Base-by-base conservation (phyloP, 306 rosid species). In the Quercus variabilis region DNA sequence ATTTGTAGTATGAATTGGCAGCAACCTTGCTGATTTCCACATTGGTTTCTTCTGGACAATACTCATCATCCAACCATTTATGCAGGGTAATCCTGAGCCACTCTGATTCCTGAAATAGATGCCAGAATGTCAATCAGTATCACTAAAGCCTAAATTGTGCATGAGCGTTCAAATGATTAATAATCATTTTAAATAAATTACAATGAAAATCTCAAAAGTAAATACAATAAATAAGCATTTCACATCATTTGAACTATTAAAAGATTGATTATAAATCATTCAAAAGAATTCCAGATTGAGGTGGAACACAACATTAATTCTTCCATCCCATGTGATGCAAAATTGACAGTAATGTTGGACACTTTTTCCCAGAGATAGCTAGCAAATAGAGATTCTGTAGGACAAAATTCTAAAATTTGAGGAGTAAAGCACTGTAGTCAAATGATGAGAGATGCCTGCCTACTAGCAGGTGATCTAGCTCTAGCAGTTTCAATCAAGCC, bases 61-160 rank as follows among this genome's bases (percentile, higher is more conserved):
- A 95, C 77, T 95, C 99, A 35, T 95, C 98, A 76, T 95, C 99
- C 90, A 95, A 73, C 99, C 98, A 92, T 81, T 91, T 90, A 52
- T 89, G 96, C 77, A 95, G 82, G 52, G 87, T 88, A 64, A 85
- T 85, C 85, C 96, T 89, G 19, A 95, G 93, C 99, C 99, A 92
- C 79, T 92, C 98, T 33, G 99, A 92, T 89, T 95, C 98, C 99
- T 92, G 78, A 80, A 77, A 76, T 43, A 35, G 26, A 80, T 4
- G 73, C 62, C 28, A 5, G 1, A 77, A 43, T 23, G 41, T 57
- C 81, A 68, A 72, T 74, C 63, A 28, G 17, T 17, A 59, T 20
- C 19, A 65, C 21, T 28, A 17, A 38, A 60, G 43, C 59, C 28
- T 35, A 17, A 69, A 41, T 13, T 15, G 43, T 5, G 63, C 51